Base-by-base conservation (phyloP, 2,329 filamentous ascomycete genomes). In the Sporothrix brasiliensis region DNA sequence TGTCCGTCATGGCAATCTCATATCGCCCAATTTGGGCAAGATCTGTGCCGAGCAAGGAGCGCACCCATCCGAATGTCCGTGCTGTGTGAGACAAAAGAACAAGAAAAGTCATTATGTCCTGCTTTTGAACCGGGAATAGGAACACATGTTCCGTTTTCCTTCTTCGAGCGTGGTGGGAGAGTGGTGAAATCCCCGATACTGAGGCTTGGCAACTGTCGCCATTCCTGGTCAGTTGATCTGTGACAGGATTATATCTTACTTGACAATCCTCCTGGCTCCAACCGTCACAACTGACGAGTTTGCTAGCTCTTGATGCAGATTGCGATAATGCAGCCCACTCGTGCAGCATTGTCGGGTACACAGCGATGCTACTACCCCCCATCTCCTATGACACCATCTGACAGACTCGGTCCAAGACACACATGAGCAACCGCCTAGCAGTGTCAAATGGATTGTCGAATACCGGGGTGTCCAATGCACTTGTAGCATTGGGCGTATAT, bases 181-280 rank as follows among this genome's bases (percentile, higher is more conserved):
- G 44, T 19, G 44, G 24, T 44, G 24, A n/a, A n/a, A 65, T 34
- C 7, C 19, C 44, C 24, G 27, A 14, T 7, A 9, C 24, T 24
- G 34, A 54, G 16, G 21, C 52, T 56, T 68, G 52, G 39, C 66
- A 68, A 68, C 66, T 30, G 34, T 52, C 24, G 19, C 39, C 66
- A 68, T 68, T 68, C 66, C 52, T 49, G 39, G 3, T 13, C 6
- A 2, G 66, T 9, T n/a, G 6, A 39, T 63, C 58, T 4, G 58
- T 61, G 34, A 61, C 52, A 41, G 30, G 10, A 66, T 16, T 16
- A 54, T 56, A n/a, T n/a, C n/a, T n/a, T n/a, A 30, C 34, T 21
- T 54, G 10, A 50, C 27, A 66, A 13, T 3, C 9, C 49, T 50
- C 16, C 49, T 50, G 49, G 5, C 19, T n/a, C 41, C 41, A 14